Evolutionary conservation across 108 stramenopile species (phyloP), one percentile per base, ranked within the genome.

Genomic region (Skeletonema grethae): DNA sequence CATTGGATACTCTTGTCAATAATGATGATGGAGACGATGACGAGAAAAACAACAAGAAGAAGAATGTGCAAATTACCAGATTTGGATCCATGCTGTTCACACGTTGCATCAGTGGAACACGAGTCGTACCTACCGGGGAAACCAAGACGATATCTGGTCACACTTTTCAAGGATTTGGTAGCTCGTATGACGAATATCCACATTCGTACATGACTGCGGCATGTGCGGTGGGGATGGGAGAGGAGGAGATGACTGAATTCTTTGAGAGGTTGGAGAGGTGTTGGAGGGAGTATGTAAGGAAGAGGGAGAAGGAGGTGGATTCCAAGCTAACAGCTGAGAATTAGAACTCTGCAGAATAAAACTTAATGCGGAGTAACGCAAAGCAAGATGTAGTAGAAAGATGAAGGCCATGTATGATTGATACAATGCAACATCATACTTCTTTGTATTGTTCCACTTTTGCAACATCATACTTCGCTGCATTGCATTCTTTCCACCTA

Each of bases 31-130:
- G 39, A 8, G 76, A 84, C 10, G 39, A 61, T 13, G 41, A 46
- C 28, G 46, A 48, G 43, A 46, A n/a, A n/a, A n/a, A n/a, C n/a
- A n/a, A n/a, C n/a, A n/a, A 72, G 32, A 29, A 72, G 62, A 46
- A 61, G 24, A 87, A 72, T 25, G 81, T 80, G 35, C 70, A 82
- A 15, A 80, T 90, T 60, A 91, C 97, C 13, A 83, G 84, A 63
- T 92, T 99, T 67, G 99, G 99, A 32, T 90, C 97, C 29, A 98
- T 99, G 97, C 84, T 99, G 16, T 99, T 99, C 73, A 92, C 86
- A 24, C 88, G 99, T 3, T 96, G 97, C 70, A 97, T 99, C 7
- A 96, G 95, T 32, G 99, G 99, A 15, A 92, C 92, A 18, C 73
- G 95, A 3, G 87, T 96, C 11, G 86, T 96, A 45, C 85, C 93